Evolutionary conservation across 2,329 filamentous ascomycete genomes (phyloP).

Genomic region (Gaeumannomyces tritici): DNA sequence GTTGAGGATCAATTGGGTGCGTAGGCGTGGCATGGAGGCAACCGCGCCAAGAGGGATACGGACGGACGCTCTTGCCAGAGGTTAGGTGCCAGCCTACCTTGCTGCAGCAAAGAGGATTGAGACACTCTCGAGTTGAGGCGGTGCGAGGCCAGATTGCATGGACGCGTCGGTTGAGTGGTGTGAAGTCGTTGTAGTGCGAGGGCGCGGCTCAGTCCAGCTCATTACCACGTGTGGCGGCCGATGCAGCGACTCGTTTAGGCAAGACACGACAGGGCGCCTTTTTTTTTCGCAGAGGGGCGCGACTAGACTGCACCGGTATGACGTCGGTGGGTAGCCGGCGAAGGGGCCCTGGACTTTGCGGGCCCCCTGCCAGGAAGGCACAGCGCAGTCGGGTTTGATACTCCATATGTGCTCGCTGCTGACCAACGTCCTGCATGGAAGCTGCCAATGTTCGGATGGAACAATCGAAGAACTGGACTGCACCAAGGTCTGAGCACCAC

Average conservation of each 20-base stretch:
- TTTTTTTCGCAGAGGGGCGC: neutral
- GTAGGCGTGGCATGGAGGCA: neutral
- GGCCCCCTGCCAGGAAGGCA: neutral
- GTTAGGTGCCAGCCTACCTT: neutral
- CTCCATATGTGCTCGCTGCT: neutral
- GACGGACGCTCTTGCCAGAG: neutral
- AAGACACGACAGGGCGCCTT: neutral
- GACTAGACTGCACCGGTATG: neutral
- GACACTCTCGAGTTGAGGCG: no score
- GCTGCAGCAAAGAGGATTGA: neutral
- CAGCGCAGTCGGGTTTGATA: neutral
- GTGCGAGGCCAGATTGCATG: neutral
- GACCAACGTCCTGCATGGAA: neutral
- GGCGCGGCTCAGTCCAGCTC: neutral
- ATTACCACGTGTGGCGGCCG: neutral
- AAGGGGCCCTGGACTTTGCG: neutral
- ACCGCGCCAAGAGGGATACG: neutral
- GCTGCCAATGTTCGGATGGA: neutral
- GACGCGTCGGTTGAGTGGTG: neutral
- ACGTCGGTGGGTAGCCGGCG: neutral
- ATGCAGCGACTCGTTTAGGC: neutral
- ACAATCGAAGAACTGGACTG: neutral
- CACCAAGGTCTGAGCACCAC: neutral
- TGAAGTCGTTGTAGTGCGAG: neutral
- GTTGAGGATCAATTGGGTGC: neutral